Evolutionary conservation across 176 grass and related monocot genomes (phyloP).

Genomic region (Aegilops longissima): DNA sequence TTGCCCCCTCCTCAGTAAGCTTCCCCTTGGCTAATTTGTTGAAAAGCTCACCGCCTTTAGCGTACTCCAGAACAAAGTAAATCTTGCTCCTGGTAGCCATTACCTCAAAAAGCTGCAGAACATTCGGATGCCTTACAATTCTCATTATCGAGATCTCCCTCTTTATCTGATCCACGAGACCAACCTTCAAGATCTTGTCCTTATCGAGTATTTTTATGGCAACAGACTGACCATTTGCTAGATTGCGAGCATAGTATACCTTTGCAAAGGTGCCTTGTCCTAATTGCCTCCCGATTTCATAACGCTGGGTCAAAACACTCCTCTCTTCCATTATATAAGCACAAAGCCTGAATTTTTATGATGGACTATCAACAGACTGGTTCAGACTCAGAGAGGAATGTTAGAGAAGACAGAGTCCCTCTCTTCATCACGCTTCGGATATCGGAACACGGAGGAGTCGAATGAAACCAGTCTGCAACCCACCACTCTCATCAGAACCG

Average conservation of each 20-base stretch:
- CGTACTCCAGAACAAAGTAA: constrained; percentile 78
- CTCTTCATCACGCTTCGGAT: neutral
- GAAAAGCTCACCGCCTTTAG: constrained; percentile 80
- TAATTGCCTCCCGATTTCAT: constrained; percentile 65
- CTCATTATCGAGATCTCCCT: constrained; percentile 78
- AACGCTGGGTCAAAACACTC: constrained; percentile 57
- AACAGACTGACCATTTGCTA: constrained; percentile 50
- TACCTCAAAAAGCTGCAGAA: constrained; percentile 76
- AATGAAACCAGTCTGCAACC: neutral
- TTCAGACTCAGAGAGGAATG: neutral
- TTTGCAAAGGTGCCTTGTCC: constrained; percentile 84
- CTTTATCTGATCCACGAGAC: constrained; percentile 80
- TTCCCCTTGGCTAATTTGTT: constrained; percentile 66
- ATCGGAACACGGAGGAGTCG: neutral
- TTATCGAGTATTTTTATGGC: constrained; percentile 92
- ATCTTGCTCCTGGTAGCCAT: constrained; percentile 89
- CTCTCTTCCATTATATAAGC: constrained; percentile 45
- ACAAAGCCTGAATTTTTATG: neutral
- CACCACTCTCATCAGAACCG: neutral
- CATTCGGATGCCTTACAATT: constrained; percentile 67
- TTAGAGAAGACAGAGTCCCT: constrained; percentile 13
- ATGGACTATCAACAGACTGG: neutral
- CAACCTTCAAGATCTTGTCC: constrained; percentile 74
- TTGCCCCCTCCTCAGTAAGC: constrained; percentile 50
- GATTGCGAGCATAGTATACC: constrained; percentile 71